Evolutionary conservation across 2,329 filamentous ascomycete species (phyloP), one percentile per base, ranked within the genome.

Genomic region (Pseudogymnoascus pannorum): DNA sequence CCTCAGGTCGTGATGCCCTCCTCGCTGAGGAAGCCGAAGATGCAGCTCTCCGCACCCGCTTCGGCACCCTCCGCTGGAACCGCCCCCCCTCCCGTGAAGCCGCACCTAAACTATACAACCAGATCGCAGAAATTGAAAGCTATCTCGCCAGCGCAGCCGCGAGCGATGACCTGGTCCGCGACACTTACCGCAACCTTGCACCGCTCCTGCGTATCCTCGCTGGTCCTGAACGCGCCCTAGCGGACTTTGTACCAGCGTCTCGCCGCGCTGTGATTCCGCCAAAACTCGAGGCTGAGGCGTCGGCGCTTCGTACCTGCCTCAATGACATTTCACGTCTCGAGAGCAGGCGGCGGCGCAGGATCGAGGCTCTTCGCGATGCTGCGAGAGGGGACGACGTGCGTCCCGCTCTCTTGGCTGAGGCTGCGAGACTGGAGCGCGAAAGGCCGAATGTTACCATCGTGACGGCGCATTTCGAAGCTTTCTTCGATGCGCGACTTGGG

Each of bases 231-330:
- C 83, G 89, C 8, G 88, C 87, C 44, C 79, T 97, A 12, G 88
- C 96, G 74, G 88, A 92, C 58, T 96, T 89, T 68, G 92, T 99
- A 1, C 94, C 94, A 0, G 93, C 89, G 59, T 94, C 89, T 66
- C 82, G 91, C 51, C 84, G 88, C 61, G 87, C 88, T 6, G 87
- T 87, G 40, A 89, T 96, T 63, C 91, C 91, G 1, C 87, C 92
- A 20, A 83, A 87, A 24, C 82, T 97, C 6, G 92, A 95, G 72
- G 82, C 86, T 7, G 89, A 92, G 62, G 87, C 92, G 11, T 88
- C 86, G 57, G 85, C 85, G 63, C 77, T 99, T 48, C 85, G 94
- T 14, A 86, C 86, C 31, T 87, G 85, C 8, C 86, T 96, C 69
- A 96, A 95, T 72, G 92, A 97, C 66, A 84, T 96, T 2, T 86